phyloP scores from a whole-genome alignment of 805 yeast genomes.

The Candida ovalis region DNA sequence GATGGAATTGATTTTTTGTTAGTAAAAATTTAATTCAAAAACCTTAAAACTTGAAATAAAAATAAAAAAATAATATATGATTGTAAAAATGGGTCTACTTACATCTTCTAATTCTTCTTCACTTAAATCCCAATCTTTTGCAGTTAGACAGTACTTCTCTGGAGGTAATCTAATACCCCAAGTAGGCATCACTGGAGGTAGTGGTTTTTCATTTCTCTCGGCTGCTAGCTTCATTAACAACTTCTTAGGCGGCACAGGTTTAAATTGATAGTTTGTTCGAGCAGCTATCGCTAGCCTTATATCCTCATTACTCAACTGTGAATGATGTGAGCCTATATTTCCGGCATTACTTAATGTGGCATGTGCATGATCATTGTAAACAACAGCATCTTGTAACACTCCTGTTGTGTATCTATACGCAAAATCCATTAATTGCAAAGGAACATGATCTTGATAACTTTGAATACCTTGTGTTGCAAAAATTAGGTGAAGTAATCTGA shows the following conservation, averaged over 20 bases:
- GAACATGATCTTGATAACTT: constrained; percentile 92
- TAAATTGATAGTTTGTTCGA: constrained; percentile 91
- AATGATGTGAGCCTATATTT: constrained; percentile 31
- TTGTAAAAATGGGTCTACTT: constrained; percentile 12
- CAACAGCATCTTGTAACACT: constrained; percentile 82
- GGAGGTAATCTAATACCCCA: constrained; percentile 96
- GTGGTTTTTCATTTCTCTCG: constrained; percentile 82
- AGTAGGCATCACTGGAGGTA: constrained; percentile 87
- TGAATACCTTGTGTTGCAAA: constrained; percentile 92
- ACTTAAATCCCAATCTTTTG: constrained; percentile 62
- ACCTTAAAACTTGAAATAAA: not conserved
- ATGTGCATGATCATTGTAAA: constrained; percentile 80
- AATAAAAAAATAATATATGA: too few species aligned
- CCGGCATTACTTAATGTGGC: constrained; percentile 37
- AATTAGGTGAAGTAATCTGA: constrained; percentile 80
- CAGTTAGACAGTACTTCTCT: constrained; percentile 92
- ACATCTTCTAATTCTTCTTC: constrained; percentile 41
- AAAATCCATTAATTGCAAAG: constrained; percentile 94
- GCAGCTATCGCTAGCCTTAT: constrained; percentile 90
- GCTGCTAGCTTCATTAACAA: constrained; percentile 84
- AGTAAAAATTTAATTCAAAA: not conserved
- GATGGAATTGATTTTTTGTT: not conserved
- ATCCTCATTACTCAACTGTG: constrained; percentile 79
- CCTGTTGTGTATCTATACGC: constrained; percentile 87
- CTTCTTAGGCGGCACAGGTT: constrained; percentile 94